These are phyloP conservation scores for Flueggea neowawraea DNA, from an alignment of 441 rosid genomes.

Conservation along the genomic window DNA sequence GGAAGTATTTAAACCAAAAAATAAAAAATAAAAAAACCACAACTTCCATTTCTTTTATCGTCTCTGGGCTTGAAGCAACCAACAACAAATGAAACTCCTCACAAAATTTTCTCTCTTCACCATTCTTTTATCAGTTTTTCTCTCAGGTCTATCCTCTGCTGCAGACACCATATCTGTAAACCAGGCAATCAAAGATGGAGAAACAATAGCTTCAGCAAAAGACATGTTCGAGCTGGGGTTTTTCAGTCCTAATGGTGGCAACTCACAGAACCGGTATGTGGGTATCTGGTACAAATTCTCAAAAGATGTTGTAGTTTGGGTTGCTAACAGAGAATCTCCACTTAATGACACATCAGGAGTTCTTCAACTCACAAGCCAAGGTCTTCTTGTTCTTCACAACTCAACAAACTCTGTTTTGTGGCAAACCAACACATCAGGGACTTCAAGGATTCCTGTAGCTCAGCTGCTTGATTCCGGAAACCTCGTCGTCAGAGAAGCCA, in stretches of 20 bases:
- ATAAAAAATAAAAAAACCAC: too few relatives aligned
- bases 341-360: slow-evolving; percentile 18
- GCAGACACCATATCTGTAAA: slow-evolving; percentile 6
- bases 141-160: background rate
- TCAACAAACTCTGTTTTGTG: slow-evolving; percentile 37
- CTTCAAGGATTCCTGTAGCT: slow-evolving; percentile 26
- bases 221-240: slow-evolving; percentile 30
- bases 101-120: background rate
- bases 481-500: slow-evolving; percentile 30
- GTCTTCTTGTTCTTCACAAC: slow-evolving; percentile 41
- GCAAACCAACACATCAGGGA: slow-evolving; percentile 16
- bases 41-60: too few relatives aligned
- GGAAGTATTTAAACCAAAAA: too few relatives aligned
- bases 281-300: slow-evolving; percentile 34
- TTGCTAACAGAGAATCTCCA: slow-evolving; percentile 66
- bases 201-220: slow-evolving; percentile 18
- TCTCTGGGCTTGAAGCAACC: too few relatives aligned
- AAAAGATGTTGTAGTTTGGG: slow-evolving; percentile 51
- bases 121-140: slow-evolving; percentile 4
- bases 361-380: slow-evolving; percentile 12
- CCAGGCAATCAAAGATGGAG: slow-evolving; percentile 17
- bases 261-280: slow-evolving; percentile 19
- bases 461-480: slow-evolving; percentile 42
- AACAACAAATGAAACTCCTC: slow-evolving; percentile 13
- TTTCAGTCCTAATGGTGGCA: slow-evolving; percentile 21